phyloP scores from a whole-genome alignment of 345 rosid genomes.

The Euclidium syriacum region DNA sequence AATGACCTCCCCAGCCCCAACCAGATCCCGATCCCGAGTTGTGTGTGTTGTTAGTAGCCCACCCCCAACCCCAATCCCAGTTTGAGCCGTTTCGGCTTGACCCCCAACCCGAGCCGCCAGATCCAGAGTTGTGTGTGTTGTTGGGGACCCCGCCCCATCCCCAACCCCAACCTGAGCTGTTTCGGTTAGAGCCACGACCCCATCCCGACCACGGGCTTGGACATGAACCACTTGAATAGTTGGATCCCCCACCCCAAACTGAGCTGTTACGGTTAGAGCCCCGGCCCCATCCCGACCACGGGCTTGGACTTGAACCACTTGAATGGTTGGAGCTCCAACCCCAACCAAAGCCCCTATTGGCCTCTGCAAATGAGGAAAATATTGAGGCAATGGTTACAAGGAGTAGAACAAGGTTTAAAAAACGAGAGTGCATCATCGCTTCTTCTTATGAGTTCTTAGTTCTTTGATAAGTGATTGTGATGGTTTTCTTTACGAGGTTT shows the following conservation, averaged over 20 bases:
- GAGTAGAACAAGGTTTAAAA: slow-evolving; percentile 3
- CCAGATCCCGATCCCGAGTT: slow-evolving; percentile 12
- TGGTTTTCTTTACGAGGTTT: background rate
- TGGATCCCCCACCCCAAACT: slow-evolving; percentile 30
- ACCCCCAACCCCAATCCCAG: background rate
- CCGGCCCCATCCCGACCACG: slow-evolving; percentile 14
- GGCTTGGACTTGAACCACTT: slow-evolving; percentile 17
- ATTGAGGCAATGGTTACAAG: slow-evolving; percentile 2
- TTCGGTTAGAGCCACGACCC: slow-evolving; percentile 10
- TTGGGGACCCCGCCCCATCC: slow-evolving; percentile 18
- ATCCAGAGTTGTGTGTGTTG: background rate
- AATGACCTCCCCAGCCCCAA: slow-evolving; percentile 20
- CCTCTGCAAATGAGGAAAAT: slow-evolving; percentile 18
- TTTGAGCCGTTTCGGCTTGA: background rate
- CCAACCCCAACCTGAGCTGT: background rate
- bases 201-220: background rate
- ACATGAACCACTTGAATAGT: slow-evolving; percentile 24
- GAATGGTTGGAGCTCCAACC: slow-evolving; percentile 34
- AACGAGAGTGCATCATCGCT: slow-evolving; percentile 11
- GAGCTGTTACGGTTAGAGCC: background rate
- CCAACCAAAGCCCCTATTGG: slow-evolving; percentile 22
- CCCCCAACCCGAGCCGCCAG: slow-evolving; percentile 12
- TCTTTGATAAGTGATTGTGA: slow-evolving; percentile 10
- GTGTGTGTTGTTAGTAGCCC: slow-evolving; percentile 1
- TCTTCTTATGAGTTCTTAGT: background rate